Conservation (phyloP, 805 yeast species). For the Barnettozyma siamensis region DNA sequence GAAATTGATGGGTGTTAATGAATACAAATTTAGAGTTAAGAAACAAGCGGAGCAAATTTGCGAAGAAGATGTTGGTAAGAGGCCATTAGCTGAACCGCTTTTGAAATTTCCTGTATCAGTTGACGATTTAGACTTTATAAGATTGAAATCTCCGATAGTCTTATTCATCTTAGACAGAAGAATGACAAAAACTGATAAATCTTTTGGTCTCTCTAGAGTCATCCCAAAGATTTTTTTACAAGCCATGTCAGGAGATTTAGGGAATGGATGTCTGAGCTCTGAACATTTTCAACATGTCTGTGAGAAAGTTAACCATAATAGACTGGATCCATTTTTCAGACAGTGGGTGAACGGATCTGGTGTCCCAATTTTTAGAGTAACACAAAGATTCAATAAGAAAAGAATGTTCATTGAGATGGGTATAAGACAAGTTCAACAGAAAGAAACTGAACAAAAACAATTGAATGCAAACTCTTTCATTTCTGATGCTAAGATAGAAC, state of each 20-base stretch:
- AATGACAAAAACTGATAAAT: slow-evolving; percentile 93
- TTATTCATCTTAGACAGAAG: slow-evolving; percentile 79
- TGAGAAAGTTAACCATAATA: slow-evolving; percentile 86
- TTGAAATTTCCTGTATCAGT: slow-evolving; percentile 59
- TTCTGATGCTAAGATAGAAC: slow-evolving; percentile 29
- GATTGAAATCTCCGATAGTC: slow-evolving; percentile 80
- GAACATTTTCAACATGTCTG: slow-evolving; percentile 88
- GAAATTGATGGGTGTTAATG: slow-evolving; percentile 76
- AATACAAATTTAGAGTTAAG: slow-evolving; percentile 67
- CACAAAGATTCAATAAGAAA: slow-evolving; percentile 90
- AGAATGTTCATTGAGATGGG: slow-evolving; percentile 93
- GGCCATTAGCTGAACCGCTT: slow-evolving; percentile 73
- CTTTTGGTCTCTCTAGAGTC: slow-evolving; percentile 87
- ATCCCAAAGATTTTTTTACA: slow-evolving; percentile 87
- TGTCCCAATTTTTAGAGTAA: slow-evolving; percentile 79
- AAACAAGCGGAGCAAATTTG: slow-evolving; percentile 60
- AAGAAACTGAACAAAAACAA: slow-evolving; percentile 38
- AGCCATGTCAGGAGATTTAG: slow-evolving; percentile 91
- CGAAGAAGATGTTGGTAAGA: slow-evolving; percentile 67
- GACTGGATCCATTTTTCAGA: slow-evolving; percentile 74
- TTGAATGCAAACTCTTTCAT: slow-evolving; percentile 34
- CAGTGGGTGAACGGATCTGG: slow-evolving; percentile 94
- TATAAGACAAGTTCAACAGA: slow-evolving; percentile 80
- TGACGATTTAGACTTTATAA: slow-evolving; percentile 60
- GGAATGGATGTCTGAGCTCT: slow-evolving; percentile 71